Evolutionary conservation across 1,139 yeast species (phyloP), one percentile per base, ranked within the genome.

Genomic region (Saccharomyces uvarum): DNA sequence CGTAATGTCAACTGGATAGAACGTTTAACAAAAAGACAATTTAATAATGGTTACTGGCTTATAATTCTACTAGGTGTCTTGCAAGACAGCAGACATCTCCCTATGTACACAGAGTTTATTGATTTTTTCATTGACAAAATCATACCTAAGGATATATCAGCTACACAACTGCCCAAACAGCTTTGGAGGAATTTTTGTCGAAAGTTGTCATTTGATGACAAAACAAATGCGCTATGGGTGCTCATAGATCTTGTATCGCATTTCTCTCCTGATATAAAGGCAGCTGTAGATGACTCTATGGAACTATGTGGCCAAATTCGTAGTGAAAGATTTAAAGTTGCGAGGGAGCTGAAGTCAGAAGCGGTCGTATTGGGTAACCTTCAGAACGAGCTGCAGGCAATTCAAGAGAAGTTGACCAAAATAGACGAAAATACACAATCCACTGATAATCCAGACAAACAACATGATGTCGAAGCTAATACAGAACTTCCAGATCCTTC

Each of bases 41-140:
- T 87, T 68, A 83, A 79, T 63, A 91, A 88, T 63, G 96, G 97
- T 3, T 83, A 83, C 55, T 91, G 97, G 97, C 86, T 88, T 63
- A 77, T 85, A 48, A 80, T 86, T 50, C 70, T 90, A 38, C 70
- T 90, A 49, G 97, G 97, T 19, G 75, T 90, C 3, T 75, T 90
- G 9, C 70, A 80, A 52, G 72, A 69, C 51, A 64, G 69, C 50
- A 59, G 58, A 47, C 66, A 65, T 49, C 54, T 70, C 9, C 67
- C 68, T 5, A 59, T 61, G 49, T 68, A 69, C 51, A 59, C 65
- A n/a, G 52, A 57, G 1, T 59, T 62, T 19, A 63, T 66, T 26
- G 54, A 55, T 6, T 51, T 54, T n/a, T 63, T 69, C 42, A 61
- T 60, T 11, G 49, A 54, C 31, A 61, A 60, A 21, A 56, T 70